phyloP scores from a whole-genome alignment of 176 grass and related monocot genomes.

The Thalia dealbata region DNA sequence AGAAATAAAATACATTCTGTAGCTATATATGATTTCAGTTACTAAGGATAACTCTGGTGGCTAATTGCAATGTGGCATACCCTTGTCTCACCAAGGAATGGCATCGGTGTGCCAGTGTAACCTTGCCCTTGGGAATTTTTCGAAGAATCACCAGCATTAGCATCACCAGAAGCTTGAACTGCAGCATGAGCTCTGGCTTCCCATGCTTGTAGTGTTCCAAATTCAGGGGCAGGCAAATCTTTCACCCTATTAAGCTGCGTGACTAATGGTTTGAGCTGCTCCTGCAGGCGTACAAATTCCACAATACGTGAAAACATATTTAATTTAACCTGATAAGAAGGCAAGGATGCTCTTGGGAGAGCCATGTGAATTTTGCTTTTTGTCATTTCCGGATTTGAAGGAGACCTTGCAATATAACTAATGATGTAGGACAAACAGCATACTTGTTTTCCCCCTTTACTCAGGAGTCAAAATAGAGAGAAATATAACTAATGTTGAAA shows the following conservation, averaged over 20 bases:
- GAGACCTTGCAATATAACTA: not conserved
- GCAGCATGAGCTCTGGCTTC: slow-evolving; percentile 60
- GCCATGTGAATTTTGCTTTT: not conserved
- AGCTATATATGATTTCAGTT: not conserved
- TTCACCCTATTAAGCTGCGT: slow-evolving; percentile 66
- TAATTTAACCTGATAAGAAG: not conserved
- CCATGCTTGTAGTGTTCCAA: slow-evolving; percentile 89
- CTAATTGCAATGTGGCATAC: slow-evolving; percentile 22
- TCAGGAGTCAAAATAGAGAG: no score
- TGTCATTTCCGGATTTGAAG: not conserved
- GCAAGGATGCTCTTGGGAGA: not conserved
- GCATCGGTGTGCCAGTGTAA: slow-evolving; percentile 77
- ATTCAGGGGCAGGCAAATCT: slow-evolving; percentile 84
- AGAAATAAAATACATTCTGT: not conserved
- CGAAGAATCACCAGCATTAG: slow-evolving; percentile 50
- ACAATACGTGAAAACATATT: slow-evolving; percentile 13
- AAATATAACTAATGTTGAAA: no score
- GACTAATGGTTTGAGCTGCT: slow-evolving; percentile 78
- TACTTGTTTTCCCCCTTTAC: no score
- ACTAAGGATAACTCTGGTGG: not conserved
- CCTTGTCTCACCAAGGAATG: slow-evolving; percentile 76
- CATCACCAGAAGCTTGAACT: slow-evolving; percentile 37
- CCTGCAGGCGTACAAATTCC: slow-evolving; percentile 35
- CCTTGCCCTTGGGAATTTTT: slow-evolving; percentile 64
- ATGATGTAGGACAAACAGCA: no score